phyloP scores from a whole-genome alignment of 164 flowering plant species.

The Kingdonia uniflora region DNA sequence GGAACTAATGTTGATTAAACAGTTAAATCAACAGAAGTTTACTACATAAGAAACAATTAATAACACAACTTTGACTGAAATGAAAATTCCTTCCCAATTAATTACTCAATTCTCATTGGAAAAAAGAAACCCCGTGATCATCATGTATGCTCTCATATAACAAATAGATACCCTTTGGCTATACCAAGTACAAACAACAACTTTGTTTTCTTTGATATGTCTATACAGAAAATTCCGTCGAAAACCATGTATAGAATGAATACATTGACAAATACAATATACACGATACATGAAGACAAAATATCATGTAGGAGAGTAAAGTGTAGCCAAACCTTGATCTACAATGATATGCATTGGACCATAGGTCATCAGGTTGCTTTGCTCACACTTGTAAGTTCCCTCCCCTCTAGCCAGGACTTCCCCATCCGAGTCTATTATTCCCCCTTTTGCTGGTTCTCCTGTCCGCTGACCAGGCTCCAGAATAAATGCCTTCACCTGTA shows the following conservation, averaged over 20 bases:
- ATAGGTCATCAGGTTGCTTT: conserved; percentile 53
- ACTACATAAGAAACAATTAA: too few relatives aligned
- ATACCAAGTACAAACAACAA: too few relatives aligned
- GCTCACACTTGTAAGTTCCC: conserved; percentile 51
- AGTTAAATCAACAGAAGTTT: too few relatives aligned
- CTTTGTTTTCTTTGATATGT: neutral
- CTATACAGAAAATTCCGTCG: neutral
- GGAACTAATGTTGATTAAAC: too few relatives aligned
- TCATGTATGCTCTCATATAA: too few relatives aligned
- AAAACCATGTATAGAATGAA: conserved; percentile 1
- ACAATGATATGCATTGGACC: conserved; percentile 54
- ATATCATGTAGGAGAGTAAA: conserved; percentile 51
- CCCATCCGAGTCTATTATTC: conserved; percentile 90
- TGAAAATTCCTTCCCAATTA: too few relatives aligned
- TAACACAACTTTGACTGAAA: too few relatives aligned
- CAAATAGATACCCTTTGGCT: too few relatives aligned
- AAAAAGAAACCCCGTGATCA: too few relatives aligned
- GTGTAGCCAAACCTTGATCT: conserved; percentile 81
- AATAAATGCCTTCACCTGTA: conserved; percentile 75
- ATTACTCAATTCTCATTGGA: too few relatives aligned
- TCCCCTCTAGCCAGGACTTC: conserved; percentile 92
- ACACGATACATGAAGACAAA: too few relatives aligned
- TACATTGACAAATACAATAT: too few relatives aligned
- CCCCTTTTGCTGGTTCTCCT: conserved; percentile 53
- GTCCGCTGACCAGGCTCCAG: conserved; percentile 65